phyloP scores from a whole-genome alignment of 805 yeast species.

The Pichia sporocuriosa region DNA sequence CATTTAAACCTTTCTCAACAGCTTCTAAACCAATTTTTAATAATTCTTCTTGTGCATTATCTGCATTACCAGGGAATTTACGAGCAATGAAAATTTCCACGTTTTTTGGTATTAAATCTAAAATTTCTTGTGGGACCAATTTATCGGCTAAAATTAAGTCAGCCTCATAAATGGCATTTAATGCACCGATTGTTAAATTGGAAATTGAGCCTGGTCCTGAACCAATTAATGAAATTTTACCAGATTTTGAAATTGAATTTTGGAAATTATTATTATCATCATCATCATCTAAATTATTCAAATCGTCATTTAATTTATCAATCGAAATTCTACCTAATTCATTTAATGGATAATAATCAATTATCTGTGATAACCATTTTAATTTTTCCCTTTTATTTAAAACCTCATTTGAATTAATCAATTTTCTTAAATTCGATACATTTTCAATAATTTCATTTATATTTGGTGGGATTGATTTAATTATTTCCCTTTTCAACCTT shows the following conservation, averaged over 20 bases:
- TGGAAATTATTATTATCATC: too few species aligned
- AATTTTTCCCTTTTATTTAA: conserved; percentile 49
- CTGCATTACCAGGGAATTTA: conserved; percentile 96
- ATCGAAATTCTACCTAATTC: conserved; percentile 55
- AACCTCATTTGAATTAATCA: conserved; percentile 30
- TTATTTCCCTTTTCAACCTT: conserved; percentile 69
- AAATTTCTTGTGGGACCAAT: conserved; percentile 81
- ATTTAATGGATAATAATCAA: conserved; percentile 79
- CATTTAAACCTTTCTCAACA: conserved; percentile 59
- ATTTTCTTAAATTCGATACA: conserved; percentile 58
- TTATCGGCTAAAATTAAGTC: conserved; percentile 86
- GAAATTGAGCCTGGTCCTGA: conserved; percentile 90
- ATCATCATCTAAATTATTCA: conserved; percentile 9
- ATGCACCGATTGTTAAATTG: conserved; percentile 77
- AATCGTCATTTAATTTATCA: conserved; percentile 42
- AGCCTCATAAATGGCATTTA: conserved; percentile 72
- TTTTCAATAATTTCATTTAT: conserved; percentile 62
- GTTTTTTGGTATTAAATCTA: conserved; percentile 70
- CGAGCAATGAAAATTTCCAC: conserved; percentile 81
- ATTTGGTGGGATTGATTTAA: conserved; percentile 57
- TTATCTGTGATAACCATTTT: conserved; percentile 83
- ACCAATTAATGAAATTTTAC: conserved; percentile 77
- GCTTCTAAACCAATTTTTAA: conserved; percentile 64
- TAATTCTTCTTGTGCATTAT: conserved; percentile 82
- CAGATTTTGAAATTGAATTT: too few species aligned